Conservation (phyloP, 116 monocot genomes). For the Dioscorea cayenensis region DNA sequence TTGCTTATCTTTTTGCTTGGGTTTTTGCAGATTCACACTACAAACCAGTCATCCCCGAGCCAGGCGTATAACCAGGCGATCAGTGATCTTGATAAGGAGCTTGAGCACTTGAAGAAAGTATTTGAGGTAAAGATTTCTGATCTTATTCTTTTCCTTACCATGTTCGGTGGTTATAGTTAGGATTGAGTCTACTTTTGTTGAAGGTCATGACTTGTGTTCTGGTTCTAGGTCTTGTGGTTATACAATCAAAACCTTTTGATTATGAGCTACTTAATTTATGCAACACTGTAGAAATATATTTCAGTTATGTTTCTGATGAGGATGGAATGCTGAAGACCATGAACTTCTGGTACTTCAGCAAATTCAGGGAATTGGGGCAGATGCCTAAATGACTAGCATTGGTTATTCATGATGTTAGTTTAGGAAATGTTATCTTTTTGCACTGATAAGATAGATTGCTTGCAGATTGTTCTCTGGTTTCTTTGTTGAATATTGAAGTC, state of each 20-base stretch:
- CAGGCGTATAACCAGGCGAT: conserved; percentile 94
- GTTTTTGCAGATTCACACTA: conserved; percentile 63
- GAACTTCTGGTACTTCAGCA: too few species aligned
- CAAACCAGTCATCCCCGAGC: conserved; percentile 82
- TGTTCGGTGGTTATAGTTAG: neutral
- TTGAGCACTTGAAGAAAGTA: conserved; percentile 58
- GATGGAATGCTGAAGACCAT: too few species aligned
- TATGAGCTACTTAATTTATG: neutral
- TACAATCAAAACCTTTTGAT: neutral
- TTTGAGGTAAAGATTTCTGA: conserved; percentile 44
- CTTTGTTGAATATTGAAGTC: neutral
- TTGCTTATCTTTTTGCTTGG: neutral
- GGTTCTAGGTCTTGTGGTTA: neutral
- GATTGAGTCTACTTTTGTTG: neutral
- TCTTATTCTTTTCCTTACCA: neutral
- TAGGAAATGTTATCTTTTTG: neutral
- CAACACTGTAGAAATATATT: neutral
- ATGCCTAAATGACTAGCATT: too few species aligned
- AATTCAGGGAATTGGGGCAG: too few species aligned
- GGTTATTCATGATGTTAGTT: neutral
- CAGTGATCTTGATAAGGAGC: conserved; percentile 84
- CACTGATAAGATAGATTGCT: neutral
- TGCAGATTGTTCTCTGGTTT: neutral
- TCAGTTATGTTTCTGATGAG: neutral
- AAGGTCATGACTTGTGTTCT: neutral